phyloP scores from a whole-genome alignment of 2,329 filamentous ascomycete species.

The Sclerotiophoma versabilis region DNA sequence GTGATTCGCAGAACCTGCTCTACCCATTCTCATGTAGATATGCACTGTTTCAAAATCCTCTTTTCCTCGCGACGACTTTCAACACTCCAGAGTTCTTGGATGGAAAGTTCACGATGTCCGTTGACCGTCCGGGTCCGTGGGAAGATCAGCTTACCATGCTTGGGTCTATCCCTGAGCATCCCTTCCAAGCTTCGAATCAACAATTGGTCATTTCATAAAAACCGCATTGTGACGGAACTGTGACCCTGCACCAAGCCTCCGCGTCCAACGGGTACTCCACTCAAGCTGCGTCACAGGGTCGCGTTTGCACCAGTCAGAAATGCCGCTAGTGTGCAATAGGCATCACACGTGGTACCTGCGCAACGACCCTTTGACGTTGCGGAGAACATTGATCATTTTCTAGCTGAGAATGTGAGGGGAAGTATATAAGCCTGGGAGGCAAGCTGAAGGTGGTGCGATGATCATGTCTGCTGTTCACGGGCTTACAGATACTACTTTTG shows the following conservation, averaged over 20 bases:
- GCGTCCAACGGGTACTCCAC: constrained; percentile 9
- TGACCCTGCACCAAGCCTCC: constrained; percentile 11
- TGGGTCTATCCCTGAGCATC: not conserved
- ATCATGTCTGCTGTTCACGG: not conserved
- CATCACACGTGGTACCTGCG: constrained; percentile 15
- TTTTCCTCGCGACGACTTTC: not conserved
- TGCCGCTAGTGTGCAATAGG: constrained; percentile 5
- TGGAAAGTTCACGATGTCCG: not conserved
- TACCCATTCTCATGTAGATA: not conserved
- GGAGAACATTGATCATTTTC: constrained; percentile 10
- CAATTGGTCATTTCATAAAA: constrained; percentile 3
- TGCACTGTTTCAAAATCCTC: not conserved
- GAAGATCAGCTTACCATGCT: not conserved
- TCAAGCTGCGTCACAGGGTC: constrained; percentile 11
- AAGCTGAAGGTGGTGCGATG: not conserved
- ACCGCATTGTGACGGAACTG: constrained; percentile 14
- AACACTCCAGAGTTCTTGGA: not conserved
- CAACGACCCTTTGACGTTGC: constrained; percentile 16
- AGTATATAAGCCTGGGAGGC: constrained; percentile 7
- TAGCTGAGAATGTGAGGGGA: constrained; percentile 1
- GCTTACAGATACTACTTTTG: not conserved
- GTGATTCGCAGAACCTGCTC: not conserved
- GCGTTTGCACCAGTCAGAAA: not conserved
- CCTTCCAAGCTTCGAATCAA: not conserved
- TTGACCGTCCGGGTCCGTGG: constrained; percentile 5